phyloP scores from a whole-genome alignment of 148 eudicot genomes.

The Pouteria glomerata region DNA sequence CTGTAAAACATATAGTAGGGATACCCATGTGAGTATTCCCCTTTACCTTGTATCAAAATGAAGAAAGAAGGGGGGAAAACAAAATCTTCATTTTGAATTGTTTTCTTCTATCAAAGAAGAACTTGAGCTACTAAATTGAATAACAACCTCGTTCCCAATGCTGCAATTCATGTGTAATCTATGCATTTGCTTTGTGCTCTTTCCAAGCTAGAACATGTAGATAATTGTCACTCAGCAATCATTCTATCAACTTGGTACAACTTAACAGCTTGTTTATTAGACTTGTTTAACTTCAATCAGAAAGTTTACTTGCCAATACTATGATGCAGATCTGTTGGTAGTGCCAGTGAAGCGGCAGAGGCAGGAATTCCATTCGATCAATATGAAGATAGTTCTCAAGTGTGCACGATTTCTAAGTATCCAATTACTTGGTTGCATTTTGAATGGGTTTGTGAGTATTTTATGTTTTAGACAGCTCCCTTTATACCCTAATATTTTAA shows the following conservation, averaged over 20 bases:
- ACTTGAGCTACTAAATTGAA: not conserved
- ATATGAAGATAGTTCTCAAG: constrained; percentile 26
- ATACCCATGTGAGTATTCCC: constrained; percentile 26
- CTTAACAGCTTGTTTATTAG: too few species aligned
- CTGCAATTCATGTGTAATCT: not conserved
- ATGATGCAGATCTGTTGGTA: not conserved
- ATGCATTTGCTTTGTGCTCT: too few species aligned
- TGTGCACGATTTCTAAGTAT: constrained; percentile 16
- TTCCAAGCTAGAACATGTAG: too few species aligned
- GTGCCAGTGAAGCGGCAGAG: constrained; percentile 30
- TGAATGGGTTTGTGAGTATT: constrained; percentile 1
- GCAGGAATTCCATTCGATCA: constrained; percentile 42
- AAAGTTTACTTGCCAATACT: too few species aligned
- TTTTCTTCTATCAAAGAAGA: not conserved
- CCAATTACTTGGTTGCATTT: constrained; percentile 3
- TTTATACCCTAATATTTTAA: not conserved
- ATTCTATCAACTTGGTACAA: too few species aligned
- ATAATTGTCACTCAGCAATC: too few species aligned
- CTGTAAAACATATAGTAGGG: constrained; percentile 25
- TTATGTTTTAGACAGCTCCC: not conserved
- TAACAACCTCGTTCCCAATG: too few species aligned
- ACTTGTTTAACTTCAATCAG: too few species aligned
- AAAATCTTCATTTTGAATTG: not conserved
- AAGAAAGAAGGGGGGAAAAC: not conserved
- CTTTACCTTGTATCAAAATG: not conserved